Conservation (phyloP, 305 asterid genomes). For the Stenogyne calaminthoides region DNA sequence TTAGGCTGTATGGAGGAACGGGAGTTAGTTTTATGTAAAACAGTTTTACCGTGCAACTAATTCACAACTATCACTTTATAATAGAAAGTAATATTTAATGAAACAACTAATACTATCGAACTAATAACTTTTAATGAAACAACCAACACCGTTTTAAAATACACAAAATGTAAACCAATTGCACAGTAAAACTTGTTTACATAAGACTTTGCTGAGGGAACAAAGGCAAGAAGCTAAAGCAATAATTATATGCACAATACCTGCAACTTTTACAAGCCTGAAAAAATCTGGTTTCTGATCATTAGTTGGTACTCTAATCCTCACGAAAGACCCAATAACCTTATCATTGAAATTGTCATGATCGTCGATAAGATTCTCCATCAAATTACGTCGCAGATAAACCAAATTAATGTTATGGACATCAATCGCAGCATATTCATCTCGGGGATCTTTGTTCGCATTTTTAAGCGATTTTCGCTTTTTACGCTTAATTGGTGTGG, state of each 20-base stretch:
- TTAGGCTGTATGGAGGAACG: background rate
- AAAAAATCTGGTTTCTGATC: constrained; percentile 81
- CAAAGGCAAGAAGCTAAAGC: constrained; percentile 15
- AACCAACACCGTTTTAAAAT: too few species aligned
- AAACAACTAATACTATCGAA: too few species aligned
- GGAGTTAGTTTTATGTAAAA: too few species aligned
- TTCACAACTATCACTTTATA: too few species aligned
- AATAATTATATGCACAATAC: constrained; percentile 41
- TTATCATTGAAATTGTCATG: constrained; percentile 61
- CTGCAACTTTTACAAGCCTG: constrained; percentile 97
- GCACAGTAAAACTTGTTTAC: too few species aligned
- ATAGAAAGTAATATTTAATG: too few species aligned
- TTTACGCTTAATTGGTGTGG: constrained; percentile 41
- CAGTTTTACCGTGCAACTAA: too few species aligned
- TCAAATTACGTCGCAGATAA: constrained; percentile 72
- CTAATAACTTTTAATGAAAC: too few species aligned
- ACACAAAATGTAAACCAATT: too few species aligned
- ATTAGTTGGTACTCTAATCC: constrained; percentile 70
- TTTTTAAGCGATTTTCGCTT: constrained; percentile 63
- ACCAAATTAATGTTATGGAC: constrained; percentile 81
- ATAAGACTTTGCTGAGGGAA: too few species aligned
- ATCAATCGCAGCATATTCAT: constrained; percentile 89
- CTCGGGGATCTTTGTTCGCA: constrained; percentile 49
- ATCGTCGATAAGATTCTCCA: constrained; percentile 73
- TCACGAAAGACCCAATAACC: constrained; percentile 79